phyloP scores from a whole-genome alignment of 2,329 filamentous ascomycete genomes.

The Pseudocercospora macadamiae region DNA sequence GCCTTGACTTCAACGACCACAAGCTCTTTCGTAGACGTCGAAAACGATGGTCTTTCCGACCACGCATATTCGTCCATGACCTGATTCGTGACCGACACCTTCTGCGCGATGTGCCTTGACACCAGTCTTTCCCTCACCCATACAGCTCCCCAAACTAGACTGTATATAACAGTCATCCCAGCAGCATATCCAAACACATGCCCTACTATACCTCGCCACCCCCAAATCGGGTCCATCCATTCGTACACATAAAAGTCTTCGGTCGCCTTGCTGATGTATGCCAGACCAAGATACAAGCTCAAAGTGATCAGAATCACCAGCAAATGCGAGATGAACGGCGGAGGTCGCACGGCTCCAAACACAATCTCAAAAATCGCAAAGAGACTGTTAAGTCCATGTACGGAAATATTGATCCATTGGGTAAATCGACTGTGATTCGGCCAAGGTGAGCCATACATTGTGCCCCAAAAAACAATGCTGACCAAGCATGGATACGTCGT shows the following conservation, averaged over 20 bases:
- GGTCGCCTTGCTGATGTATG: slow-evolving; percentile 16
- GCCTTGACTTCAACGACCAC: not conserved
- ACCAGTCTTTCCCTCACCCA: slow-evolving; percentile 8
- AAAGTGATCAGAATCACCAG: slow-evolving; percentile 12
- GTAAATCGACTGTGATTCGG: slow-evolving; percentile 5
- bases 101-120: not conserved
- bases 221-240: slow-evolving; percentile 21
- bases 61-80: slow-evolving; percentile 1
- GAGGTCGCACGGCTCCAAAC: slow-evolving; percentile 12
- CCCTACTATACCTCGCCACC: slow-evolving; percentile 14
- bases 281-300: slow-evolving; percentile 16
- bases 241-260: slow-evolving; percentile 17
- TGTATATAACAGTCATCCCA: slow-evolving; percentile 15
- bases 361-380: slow-evolving; percentile 20
- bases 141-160: slow-evolving; percentile 13
- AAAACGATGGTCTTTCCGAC: not conserved
- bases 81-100: not conserved
- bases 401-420: slow-evolving; percentile 23
- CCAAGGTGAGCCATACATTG: slow-evolving; percentile 18
- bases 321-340: slow-evolving; percentile 14
- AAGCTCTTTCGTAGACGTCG: not conserved
- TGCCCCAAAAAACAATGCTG: slow-evolving; percentile 20
- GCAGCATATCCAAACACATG: slow-evolving; percentile 19
- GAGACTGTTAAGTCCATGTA: slow-evolving; percentile 21
- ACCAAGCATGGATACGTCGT: slow-evolving; percentile 12